phyloP scores from a whole-genome alignment of 225 moss, liverwort and hornwort species.

The Takakia lepidozioides region DNA sequence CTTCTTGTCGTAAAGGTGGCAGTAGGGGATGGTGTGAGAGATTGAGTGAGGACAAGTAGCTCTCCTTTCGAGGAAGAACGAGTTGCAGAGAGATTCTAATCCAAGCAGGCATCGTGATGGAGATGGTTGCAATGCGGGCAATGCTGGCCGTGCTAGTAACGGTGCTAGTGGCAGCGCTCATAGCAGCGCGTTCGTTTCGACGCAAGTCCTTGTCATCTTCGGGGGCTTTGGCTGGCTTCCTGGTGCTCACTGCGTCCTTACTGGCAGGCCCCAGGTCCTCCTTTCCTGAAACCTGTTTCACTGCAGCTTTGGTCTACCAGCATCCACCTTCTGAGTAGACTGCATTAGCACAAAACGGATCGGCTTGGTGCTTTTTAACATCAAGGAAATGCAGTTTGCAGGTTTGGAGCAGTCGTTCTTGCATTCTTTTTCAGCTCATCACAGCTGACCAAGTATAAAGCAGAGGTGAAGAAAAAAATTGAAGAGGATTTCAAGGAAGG shows the following conservation, averaged over 20 bases:
- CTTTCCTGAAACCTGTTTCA: conserved; percentile 9
- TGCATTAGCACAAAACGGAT: not conserved
- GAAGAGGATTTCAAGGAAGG: conserved; percentile 81
- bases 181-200: conserved; percentile 65
- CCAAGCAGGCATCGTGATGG: too few species aligned
- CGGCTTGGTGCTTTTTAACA: not conserved
- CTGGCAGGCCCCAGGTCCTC: conserved; percentile 68
- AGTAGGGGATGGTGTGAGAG: too few species aligned
- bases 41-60: too few species aligned
- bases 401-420: conserved; percentile 83
- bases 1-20: too few species aligned
- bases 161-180: conserved; percentile 40
- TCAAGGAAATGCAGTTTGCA: conserved; percentile 28
- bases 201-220: conserved; percentile 67
- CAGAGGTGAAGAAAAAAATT: conserved; percentile 58
- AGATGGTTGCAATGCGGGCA: too few species aligned
- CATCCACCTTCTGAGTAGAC: not conserved
- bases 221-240: conserved; percentile 68
- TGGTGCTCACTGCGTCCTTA: conserved; percentile 60
- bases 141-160: too few species aligned
- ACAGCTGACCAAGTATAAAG: conserved; percentile 59
- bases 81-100: too few species aligned
- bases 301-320: not conserved
- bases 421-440: conserved; percentile 91
- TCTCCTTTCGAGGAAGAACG: too few species aligned